These are phyloP conservation scores for Cercis canadensis DNA, from an alignment of 306 rosid genomes.

Conservation along the genomic window DNA sequence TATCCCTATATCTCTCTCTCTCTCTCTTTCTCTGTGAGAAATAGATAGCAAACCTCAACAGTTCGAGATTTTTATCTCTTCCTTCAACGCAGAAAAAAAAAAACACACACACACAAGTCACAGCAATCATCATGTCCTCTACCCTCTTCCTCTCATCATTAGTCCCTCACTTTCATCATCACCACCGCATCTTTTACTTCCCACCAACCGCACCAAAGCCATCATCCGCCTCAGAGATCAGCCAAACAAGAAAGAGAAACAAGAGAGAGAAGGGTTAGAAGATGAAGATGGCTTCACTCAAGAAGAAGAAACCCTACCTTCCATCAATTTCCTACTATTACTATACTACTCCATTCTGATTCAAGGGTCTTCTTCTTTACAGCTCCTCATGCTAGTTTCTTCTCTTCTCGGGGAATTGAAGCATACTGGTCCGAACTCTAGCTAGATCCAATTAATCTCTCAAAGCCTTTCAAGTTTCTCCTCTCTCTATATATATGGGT, in stretches of 20 bases:
- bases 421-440: conserved; percentile 80
- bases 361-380: conserved; percentile 49
- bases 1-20: conserved; percentile 14
- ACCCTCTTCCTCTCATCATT: conserved; percentile 65
- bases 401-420: conserved; percentile 88
- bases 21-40: conserved; percentile 32
- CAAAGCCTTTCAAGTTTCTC: too few relatives aligned
- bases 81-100: conserved; percentile 40
- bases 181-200: conserved; percentile 48
- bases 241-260: conserved; percentile 49
- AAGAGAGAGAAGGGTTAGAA: conserved; percentile 55
- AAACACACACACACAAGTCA: conserved; percentile 27
- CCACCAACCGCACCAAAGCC: conserved; percentile 61
- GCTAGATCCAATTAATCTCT: conserved; percentile 43
- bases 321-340: not conserved
- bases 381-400: conserved; percentile 43
- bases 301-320: conserved; percentile 85
- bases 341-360: not conserved
- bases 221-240: conserved; percentile 38
- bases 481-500: not conserved
- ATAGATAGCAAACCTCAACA: conserved; percentile 27
- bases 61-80: conserved; percentile 42
- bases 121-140: conserved; percentile 77
- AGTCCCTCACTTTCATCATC: conserved; percentile 65
- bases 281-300: conserved; percentile 53